Base-by-base conservation (phyloP, 2,329 filamentous ascomycete species). In the Hypoxylon sp. region DNA sequence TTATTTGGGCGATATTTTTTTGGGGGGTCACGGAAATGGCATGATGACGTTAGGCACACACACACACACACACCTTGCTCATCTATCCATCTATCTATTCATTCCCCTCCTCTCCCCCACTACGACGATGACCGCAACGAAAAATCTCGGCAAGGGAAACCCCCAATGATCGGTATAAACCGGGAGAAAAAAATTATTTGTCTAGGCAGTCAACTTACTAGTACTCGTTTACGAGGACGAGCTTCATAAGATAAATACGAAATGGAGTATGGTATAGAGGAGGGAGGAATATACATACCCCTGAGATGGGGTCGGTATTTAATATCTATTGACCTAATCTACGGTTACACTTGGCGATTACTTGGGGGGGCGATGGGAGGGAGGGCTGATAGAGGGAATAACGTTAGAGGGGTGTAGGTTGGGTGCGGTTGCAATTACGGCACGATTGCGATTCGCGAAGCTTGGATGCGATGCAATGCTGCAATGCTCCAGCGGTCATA, bases 291-390 rank as follows among this genome's bases (percentile, higher is more conserved):
- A 48, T 19, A 50, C 13, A 48, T 19, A 50, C 13, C 51, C 26
- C 44, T 11, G 39, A 39, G n/a, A 55, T 17, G 44, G 37, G 29
- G 17, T 52, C 14, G 10, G 44, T 55, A 35, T 33, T 60, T 65
- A 65, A 65, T 65, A 56, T 35, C 51, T 65, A 65, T 65, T 65
- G 56, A 50, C 29, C 22, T 65, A 65, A 65, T 65, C 13, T 52
- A 22, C 17, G 50, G 39, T 14, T 39, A 14, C 55, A 42, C 22
- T 26, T 46, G 33, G 33, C 26, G 54, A 65, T 48, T 26, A 14
- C 51, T 50, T 19, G 24, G 44, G 42, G 31, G 50, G 22, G 19
- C 1, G 19, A 22, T 22, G 3, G 3, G 29, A n/a, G 22, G 13
- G 19, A 22, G 26, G 26, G 44, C 26, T 44, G 55, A 35, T 39